Evolutionary conservation across 2,329 filamentous ascomycete genomes (phyloP), one percentile per base, ranked within the genome.

Genomic region (Pyricularia sp.): DNA sequence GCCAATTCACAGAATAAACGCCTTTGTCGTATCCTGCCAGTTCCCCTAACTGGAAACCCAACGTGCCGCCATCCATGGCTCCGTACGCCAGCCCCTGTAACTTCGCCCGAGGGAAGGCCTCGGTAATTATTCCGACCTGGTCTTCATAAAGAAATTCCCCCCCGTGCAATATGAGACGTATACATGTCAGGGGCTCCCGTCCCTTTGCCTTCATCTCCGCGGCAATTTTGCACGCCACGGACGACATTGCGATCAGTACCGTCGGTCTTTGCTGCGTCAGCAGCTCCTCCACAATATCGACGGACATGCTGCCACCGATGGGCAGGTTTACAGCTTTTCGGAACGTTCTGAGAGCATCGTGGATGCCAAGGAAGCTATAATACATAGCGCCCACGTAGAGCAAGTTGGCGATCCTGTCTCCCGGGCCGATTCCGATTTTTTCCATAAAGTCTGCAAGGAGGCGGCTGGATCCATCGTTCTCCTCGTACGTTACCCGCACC

Each of bases 381-480:
- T 69, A 69, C 64, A 69, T 66, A 23, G 67, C 50, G 5, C 68
- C 68, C 0, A 64, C 68, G 42, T 67, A 69, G 10, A 69, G 67
- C 12, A 69, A 25, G 12, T 69, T 67, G 33, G 66, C 66, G 4
- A 69, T 64, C 6, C 23, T 66, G 64, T 67, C 68, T 3, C 64
- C 68, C 17, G 33, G 10, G 4, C 33, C 33, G 2, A 36, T 14
- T 2, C 12, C 2, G 10, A 14, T 2, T 10, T 5, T 10, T 4
- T 10, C 4, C 10, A 36, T 36, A 14, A 14, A 36, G 10, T 10
- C 11, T 14, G 33, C 33, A 5, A 36, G 33, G 4, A 4, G 33
- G 10, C 4, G 9, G 33, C 33, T 36, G 12, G 33, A 36, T 4
- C 2, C 33, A 14, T 36, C 33, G 33, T 36, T 36, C 33, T 36